These are phyloP conservation scores for Stentor coeruleus DNA, from an alignment of 73 alveolate species.

Conservation along the genomic window DNA sequence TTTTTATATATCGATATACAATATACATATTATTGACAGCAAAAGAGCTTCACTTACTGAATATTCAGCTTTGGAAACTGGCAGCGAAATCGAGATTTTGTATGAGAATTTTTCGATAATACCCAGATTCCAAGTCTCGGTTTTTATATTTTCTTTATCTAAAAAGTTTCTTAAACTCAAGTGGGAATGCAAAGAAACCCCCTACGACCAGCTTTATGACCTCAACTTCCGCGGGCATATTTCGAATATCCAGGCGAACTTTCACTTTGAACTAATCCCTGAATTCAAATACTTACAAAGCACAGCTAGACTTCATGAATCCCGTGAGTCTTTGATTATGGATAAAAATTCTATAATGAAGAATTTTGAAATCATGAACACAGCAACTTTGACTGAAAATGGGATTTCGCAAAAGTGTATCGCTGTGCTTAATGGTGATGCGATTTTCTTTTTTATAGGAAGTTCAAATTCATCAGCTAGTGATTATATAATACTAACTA, in stretches of 20 bases:
- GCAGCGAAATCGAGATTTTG: not conserved
- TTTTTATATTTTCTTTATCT: not conserved
- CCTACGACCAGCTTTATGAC: not conserved
- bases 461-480: not conserved
- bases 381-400: not conserved
- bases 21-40: not conserved
- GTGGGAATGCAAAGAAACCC: not conserved
- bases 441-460: not conserved
- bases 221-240: not conserved
- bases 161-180: not conserved
- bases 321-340: not conserved
- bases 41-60: not conserved
- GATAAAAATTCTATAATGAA: too few relatives aligned
- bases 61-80: not conserved
- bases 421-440: not conserved
- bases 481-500: not conserved
- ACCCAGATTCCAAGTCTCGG: not conserved
- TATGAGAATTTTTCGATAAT: too few relatives aligned
- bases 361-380: not conserved
- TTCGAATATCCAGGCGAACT: not conserved
- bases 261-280: not conserved
- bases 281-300: not conserved
- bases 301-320: not conserved
- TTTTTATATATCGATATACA: too few relatives aligned
- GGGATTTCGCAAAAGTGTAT: not conserved